Conservation (phyloP, 768 basidiomycete genomes). For the Trametes sanguinea region DNA sequence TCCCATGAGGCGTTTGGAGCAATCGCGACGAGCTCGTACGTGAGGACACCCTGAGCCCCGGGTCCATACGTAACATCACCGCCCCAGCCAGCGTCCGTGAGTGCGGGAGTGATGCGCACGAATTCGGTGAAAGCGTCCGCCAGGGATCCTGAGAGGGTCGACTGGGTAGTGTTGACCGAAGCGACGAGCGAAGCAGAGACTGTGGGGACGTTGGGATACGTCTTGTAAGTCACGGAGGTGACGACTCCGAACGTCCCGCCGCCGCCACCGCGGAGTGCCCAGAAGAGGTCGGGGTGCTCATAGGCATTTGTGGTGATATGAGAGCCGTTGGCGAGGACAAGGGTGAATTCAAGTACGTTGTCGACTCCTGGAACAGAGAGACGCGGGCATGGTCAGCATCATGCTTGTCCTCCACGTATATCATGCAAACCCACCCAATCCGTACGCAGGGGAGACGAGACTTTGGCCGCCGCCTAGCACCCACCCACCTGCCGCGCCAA, state of each 20-base stretch:
- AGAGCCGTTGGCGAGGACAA: slow-evolving; percentile 55
- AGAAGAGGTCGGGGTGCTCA: slow-evolving; percentile 54
- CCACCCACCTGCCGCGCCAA: slow-evolving; percentile 53
- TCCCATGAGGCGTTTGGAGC: slow-evolving; percentile 39
- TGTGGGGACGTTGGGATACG: slow-evolving; percentile 41
- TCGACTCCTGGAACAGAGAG: slow-evolving; percentile 21
- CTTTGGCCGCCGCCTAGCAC: slow-evolving; percentile 34
- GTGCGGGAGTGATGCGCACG: slow-evolving; percentile 35
- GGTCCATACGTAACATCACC: slow-evolving; percentile 35
- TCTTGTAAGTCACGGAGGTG: slow-evolving; percentile 46
- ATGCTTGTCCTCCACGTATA: not conserved
- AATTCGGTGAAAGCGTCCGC: slow-evolving; percentile 31
- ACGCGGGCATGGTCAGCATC: too few species aligned
- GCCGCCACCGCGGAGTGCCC: slow-evolving; percentile 49
- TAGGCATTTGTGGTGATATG: slow-evolving; percentile 44
- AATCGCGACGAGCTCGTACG: not conserved
- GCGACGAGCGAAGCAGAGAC: slow-evolving; percentile 28
- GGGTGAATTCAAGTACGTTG: slow-evolving; percentile 42
- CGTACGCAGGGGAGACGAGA: slow-evolving; percentile 30
- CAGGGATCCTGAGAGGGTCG: not conserved
- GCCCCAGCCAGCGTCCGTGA: slow-evolving; percentile 50
- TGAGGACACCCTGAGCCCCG: not conserved
- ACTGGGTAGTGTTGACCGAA: not conserved
- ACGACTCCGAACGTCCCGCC: slow-evolving; percentile 40
- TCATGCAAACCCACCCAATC: slow-evolving; percentile 27